Evolutionary conservation across 1,284 basidiomycete genomes (phyloP).

Genomic region (Cutaneotrichosporon dermatis): DNA sequence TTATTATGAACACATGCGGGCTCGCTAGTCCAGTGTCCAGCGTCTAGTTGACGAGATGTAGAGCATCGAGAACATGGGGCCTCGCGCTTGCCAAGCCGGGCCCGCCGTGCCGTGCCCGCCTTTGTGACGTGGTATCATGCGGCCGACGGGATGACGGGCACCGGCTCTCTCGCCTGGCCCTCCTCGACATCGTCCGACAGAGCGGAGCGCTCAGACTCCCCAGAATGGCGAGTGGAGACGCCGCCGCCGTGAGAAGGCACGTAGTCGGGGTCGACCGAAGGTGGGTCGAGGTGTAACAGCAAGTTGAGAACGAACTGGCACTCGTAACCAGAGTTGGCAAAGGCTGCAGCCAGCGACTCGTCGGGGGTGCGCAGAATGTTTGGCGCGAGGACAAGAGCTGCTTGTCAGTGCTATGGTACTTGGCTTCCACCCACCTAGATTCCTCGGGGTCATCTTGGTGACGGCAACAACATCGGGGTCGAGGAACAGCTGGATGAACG

Average conservation of each 20-base stretch:
- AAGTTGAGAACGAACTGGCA: slow-evolving; percentile 80
- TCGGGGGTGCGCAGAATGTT: slow-evolving; percentile 78
- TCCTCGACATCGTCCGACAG: not conserved
- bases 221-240: not conserved
- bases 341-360: slow-evolving; percentile 75
- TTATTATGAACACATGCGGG: too few species aligned
- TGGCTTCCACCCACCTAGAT: slow-evolving; percentile 33
- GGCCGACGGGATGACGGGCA: too few species aligned
- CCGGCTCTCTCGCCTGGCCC: not conserved
- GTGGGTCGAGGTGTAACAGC: slow-evolving; percentile 69
- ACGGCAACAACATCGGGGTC: slow-evolving; percentile 63
- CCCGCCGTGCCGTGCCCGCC: too few species aligned
- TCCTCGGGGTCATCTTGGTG: slow-evolving; percentile 73
- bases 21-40: too few species aligned
- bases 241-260: slow-evolving; percentile 24
- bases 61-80: too few species aligned
- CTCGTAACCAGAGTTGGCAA: slow-evolving; percentile 83
- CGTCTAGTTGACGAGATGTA: too few species aligned
- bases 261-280: slow-evolving; percentile 67
- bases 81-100: too few species aligned
- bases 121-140: too few species aligned
- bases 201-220: slow-evolving; percentile 2
- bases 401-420: slow-evolving; percentile 50
- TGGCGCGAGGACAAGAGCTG: slow-evolving; percentile 73
- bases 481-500: slow-evolving; percentile 81